phyloP scores from a whole-genome alignment of 495 filamentous ascomycete genomes.

The Evansstolkia leycettana region DNA sequence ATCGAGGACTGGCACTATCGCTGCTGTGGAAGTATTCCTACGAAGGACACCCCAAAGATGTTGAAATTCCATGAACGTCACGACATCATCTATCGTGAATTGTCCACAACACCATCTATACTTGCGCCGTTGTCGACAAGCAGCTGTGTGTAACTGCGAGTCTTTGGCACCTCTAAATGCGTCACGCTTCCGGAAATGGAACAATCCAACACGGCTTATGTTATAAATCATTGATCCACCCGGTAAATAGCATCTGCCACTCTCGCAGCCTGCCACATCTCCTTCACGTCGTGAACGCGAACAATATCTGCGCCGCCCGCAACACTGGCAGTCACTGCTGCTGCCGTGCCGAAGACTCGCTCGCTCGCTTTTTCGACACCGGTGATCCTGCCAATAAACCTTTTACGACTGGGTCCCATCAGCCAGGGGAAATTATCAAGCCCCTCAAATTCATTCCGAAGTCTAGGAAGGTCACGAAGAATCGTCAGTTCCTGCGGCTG shows the following conservation, averaged over 20 bases:
- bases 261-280: conserved; percentile 78
- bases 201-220: not conserved
- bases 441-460: conserved; percentile 47
- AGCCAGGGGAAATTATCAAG: conserved; percentile 75
- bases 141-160: too few relatives aligned
- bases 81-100: too few relatives aligned
- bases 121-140: too few relatives aligned
- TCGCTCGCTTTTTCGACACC: conserved; percentile 56
- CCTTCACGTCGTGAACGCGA: conserved; percentile 81
- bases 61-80: too few relatives aligned
- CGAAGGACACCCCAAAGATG: too few relatives aligned
- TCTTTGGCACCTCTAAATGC: too few relatives aligned
- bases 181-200: too few relatives aligned
- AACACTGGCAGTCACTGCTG: conserved; percentile 75
- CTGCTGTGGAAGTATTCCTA: too few relatives aligned
- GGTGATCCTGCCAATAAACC: conserved; percentile 75
- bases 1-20: too few relatives aligned
- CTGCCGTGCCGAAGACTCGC: conserved; percentile 76
- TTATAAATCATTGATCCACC: conserved; percentile 9
- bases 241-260: conserved; percentile 90
- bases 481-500: conserved; percentile 70
- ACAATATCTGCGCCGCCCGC: conserved; percentile 92
- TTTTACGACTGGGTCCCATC: conserved; percentile 79
- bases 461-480: conserved; percentile 48
- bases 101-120: too few relatives aligned